phyloP scores from a whole-genome alignment of 768 basidiomycete genomes.

The Coprinellus micaceus region DNA sequence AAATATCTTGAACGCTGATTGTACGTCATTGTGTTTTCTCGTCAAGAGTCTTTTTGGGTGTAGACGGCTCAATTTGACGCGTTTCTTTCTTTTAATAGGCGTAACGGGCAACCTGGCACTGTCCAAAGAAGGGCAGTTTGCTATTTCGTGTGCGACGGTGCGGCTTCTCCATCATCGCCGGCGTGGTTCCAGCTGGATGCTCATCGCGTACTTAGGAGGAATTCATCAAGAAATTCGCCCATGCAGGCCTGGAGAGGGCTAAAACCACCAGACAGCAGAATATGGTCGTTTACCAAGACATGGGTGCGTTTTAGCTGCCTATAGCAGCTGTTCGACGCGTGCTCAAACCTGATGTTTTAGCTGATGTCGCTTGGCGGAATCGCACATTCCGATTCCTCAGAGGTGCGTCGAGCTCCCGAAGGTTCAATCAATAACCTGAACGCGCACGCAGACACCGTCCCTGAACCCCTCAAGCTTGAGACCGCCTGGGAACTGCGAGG shows the following conservation, averaged over 20 bases:
- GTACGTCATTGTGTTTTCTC: constrained; percentile 34
- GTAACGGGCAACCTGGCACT: constrained; percentile 50
- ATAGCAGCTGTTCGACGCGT: not conserved
- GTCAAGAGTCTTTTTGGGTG: too few species aligned
- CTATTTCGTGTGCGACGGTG: constrained; percentile 77
- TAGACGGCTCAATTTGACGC: constrained; percentile 6
- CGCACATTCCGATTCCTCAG: constrained; percentile 72
- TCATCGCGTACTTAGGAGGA: constrained; percentile 57
- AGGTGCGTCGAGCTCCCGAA: constrained; percentile 35
- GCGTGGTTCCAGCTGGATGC: constrained; percentile 4
- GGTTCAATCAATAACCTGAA: not conserved
- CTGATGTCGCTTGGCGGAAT: constrained; percentile 54
- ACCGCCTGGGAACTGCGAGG: constrained; percentile 52
- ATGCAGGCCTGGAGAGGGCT: constrained; percentile 67
- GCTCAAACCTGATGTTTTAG: constrained; percentile 27
- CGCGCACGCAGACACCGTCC: constrained; percentile 55
- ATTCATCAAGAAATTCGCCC: constrained; percentile 73
- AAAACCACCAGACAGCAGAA: constrained; percentile 43
- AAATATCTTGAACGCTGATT: constrained; percentile 76
- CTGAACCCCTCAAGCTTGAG: constrained; percentile 52
- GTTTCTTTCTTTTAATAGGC: constrained; percentile 28
- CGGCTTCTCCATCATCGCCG: constrained; percentile 14
- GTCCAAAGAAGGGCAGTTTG: constrained; percentile 72
- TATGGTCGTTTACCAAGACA: constrained; percentile 64
- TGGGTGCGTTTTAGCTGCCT: constrained; percentile 50